Percentiles rank a stretch among this genome's conserved stretches.
Evolutionary conservation across 495 filamentous ascomycete species (phyloP).

Genomic region (Hyaloscypha hepaticicola): DNA sequence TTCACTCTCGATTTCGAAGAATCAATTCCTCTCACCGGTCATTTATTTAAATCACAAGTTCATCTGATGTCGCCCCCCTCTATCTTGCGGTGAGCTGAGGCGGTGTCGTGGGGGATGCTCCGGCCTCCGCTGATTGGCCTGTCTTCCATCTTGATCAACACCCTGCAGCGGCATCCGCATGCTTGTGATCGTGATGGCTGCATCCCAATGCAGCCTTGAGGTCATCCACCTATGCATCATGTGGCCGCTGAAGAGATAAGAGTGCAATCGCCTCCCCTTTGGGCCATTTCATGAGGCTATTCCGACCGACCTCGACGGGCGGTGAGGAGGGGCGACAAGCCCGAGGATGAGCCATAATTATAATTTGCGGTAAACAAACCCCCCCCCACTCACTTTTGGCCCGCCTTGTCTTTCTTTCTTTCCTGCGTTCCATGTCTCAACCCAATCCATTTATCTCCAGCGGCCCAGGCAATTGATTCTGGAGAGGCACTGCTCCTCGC

Average conservation of each 20-base stretch:
- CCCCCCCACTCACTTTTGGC: neutral
- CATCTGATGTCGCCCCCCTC: neutral
- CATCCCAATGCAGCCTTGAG: constrained; percentile 1
- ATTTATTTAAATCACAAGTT: neutral
- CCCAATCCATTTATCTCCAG: neutral
- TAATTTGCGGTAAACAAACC: constrained; percentile 2
- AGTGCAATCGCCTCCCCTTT: neutral
- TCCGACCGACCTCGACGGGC: neutral
- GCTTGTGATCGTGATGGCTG: constrained; percentile 11
- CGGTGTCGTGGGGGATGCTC: neutral
- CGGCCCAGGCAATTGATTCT: neutral
- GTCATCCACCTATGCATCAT: constrained; percentile 5
- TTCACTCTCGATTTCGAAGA: no score
- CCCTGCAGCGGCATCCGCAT: constrained; percentile 6
- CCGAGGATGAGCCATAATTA: neutral
- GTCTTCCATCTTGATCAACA: constrained; percentile 3
- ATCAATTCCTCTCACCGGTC: neutral
- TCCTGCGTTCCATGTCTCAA: constrained; percentile 4
- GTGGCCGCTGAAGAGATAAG: constrained; percentile 12
- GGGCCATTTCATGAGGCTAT: constrained; percentile 14
- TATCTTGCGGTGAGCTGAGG: constrained; percentile 1
- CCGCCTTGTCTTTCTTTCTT: neutral
- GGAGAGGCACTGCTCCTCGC: neutral
- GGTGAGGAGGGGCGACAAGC: neutral
- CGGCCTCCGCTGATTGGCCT: neutral